Conservation (phyloP, 169 alveolate genomes). For the Plasmodium fragile region DNA sequence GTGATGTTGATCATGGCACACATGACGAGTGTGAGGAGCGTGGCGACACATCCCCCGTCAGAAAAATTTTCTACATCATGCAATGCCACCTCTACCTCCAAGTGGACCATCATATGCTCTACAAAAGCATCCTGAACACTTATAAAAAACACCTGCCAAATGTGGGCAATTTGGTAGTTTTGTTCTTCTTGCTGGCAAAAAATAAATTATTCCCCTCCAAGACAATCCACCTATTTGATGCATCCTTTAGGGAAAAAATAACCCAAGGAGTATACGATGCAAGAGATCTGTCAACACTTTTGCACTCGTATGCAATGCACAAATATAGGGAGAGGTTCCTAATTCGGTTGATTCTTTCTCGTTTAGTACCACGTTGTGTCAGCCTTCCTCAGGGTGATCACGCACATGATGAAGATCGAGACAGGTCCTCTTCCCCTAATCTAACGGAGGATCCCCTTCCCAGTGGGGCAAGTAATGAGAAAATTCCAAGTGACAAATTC, state of each 20-base stretch:
- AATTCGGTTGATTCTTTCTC: neutral
- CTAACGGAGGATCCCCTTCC: neutral
- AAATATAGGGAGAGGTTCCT: slow-evolving; percentile 22
- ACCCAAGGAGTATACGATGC: slow-evolving; percentile 13
- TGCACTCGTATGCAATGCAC: slow-evolving; percentile 49
- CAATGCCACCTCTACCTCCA: slow-evolving; percentile 40
- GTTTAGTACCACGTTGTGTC: neutral
- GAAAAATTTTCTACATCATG: slow-evolving; percentile 51
- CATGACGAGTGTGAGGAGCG: neutral
- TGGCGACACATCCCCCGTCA: neutral
- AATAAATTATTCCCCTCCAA: slow-evolving; percentile 64
- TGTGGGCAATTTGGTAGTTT: slow-evolving; percentile 16
- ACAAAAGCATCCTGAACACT: slow-evolving; percentile 33
- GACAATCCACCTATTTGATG: slow-evolving; percentile 49
- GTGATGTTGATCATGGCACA: neutral
- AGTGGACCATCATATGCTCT: slow-evolving; percentile 62
- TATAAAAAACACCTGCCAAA: neutral
- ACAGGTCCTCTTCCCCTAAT: neutral
- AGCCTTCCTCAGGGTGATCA: neutral
- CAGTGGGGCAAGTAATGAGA: neutral
- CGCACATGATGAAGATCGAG: neutral
- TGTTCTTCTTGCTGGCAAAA: slow-evolving; percentile 37
- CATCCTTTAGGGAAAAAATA: slow-evolving; percentile 8
- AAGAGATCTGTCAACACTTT: neutral
- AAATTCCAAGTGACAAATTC: neutral